Conservation (phyloP, 2,329 filamentous ascomycete genomes). For the Orbilia oligospora region DNA sequence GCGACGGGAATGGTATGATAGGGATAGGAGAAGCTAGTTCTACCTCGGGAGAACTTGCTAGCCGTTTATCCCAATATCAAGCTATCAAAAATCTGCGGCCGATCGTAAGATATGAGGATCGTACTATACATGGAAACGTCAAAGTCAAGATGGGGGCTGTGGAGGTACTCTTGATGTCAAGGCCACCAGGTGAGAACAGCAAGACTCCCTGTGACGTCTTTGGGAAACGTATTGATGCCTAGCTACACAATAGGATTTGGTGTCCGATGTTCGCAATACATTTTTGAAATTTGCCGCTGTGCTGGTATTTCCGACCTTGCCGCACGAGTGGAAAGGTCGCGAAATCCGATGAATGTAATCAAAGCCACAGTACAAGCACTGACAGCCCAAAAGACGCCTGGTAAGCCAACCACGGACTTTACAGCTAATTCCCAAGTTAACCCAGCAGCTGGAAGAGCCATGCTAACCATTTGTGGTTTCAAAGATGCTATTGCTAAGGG, state of each 20-base stretch:
- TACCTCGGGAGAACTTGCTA: conserved; percentile 78
- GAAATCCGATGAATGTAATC: conserved; percentile 98
- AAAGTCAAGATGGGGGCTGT: conserved; percentile 89
- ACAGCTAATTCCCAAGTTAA: neutral
- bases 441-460: neutral
- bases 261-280: conserved; percentile 88
- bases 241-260: conserved; percentile 79
- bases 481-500: conserved; percentile 86
- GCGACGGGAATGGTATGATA: conserved; percentile 86
- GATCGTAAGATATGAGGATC: conserved; percentile 88
- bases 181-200: conserved; percentile 82
- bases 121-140: conserved; percentile 90
- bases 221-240: conserved; percentile 2
- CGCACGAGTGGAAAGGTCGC: conserved; percentile 83
- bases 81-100: conserved; percentile 94
- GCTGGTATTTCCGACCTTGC: conserved; percentile 89
- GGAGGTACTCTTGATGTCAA: conserved; percentile 82
- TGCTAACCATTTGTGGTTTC: neutral
- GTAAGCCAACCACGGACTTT: conserved; percentile 24
- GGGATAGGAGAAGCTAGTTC: conserved; percentile 93
- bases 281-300: conserved; percentile 93
- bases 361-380: conserved; percentile 90
- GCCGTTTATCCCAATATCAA: conserved; percentile 80
- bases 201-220: neutral
- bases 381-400: conserved; percentile 83